These are phyloP conservation scores for Remersonia thermophila DNA, from an alignment of 2,329 filamentous ascomycete genomes.

Conservation along the genomic window DNA sequence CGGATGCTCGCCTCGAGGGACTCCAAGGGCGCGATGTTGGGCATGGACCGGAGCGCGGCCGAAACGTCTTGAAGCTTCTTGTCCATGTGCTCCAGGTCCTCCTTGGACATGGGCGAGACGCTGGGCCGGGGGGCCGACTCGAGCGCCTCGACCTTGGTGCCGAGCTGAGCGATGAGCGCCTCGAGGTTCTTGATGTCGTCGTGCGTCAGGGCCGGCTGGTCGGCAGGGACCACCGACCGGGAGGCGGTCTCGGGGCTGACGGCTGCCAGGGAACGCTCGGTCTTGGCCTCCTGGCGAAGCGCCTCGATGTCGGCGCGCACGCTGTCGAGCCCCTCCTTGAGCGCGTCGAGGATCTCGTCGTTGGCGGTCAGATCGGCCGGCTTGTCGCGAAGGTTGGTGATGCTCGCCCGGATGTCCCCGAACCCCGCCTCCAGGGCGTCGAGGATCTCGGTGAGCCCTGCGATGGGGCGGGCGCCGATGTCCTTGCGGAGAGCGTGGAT, in stretches of 20 bases:
- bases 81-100: conserved; percentile 31
- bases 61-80: conserved; percentile 37
- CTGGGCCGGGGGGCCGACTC: conserved; percentile 36
- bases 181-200: conserved; percentile 81
- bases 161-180: conserved; percentile 66
- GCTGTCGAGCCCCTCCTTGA: conserved; percentile 68
- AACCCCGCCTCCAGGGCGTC: conserved; percentile 85
- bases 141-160: conserved; percentile 72
- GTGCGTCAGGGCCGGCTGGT: conserved; percentile 39
- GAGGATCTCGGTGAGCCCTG: conserved; percentile 75
- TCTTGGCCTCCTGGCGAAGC: conserved; percentile 47
- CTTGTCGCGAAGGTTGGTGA: conserved; percentile 68
- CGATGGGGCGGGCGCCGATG: conserved; percentile 50
- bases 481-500: conserved; percentile 66
- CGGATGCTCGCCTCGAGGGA: conserved; percentile 15
- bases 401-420: conserved; percentile 59
- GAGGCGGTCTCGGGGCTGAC: conserved; percentile 35
- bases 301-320: conserved; percentile 68
- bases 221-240: conserved; percentile 37
- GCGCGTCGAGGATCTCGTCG: conserved; percentile 78
- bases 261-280: conserved; percentile 33
- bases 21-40: conserved; percentile 11
- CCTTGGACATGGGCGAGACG: conserved; percentile 16
- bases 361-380: conserved; percentile 72
- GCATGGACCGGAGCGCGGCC: conserved; percentile 17